These are phyloP conservation scores for Magnaporthiopsis incrustans DNA, from an alignment of 2,329 filamentous ascomycete species.

Conservation along the genomic window DNA sequence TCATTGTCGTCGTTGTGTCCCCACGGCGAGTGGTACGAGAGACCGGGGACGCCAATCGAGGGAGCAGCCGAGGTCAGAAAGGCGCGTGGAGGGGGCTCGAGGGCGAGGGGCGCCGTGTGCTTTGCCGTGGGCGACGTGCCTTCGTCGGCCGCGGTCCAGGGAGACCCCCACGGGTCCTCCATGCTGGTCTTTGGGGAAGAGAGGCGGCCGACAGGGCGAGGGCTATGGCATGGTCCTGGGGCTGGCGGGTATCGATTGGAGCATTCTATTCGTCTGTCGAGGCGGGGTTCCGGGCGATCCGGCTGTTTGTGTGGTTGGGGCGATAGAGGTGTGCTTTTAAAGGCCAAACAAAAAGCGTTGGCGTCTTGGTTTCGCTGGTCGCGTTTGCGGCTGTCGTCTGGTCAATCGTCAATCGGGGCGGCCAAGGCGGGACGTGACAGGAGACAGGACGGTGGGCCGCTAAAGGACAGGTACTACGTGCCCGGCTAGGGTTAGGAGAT, in stretches of 20 bases:
- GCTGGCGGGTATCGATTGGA: not conserved
- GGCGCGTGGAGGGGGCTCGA: conserved; percentile 34
- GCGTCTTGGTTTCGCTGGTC: too few relatives aligned
- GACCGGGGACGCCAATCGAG: conserved; percentile 20
- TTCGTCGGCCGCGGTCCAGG: conserved; percentile 38
- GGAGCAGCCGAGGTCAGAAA: conserved; percentile 27
- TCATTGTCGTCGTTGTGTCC: conserved; percentile 27
- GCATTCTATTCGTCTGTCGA: not conserved
- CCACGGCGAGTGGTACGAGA: conserved; percentile 30
- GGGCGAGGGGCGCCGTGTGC: conserved; percentile 24
- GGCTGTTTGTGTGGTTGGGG: too few relatives aligned
- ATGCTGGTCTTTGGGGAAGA: conserved; percentile 25
- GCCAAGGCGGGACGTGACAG: too few relatives aligned
- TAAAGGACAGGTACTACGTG: too few relatives aligned
- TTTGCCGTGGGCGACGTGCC: conserved; percentile 22
- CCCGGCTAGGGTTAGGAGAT: too few relatives aligned
- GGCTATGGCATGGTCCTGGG: conserved; percentile 4
- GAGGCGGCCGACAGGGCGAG: not conserved
- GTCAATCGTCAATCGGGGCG: too few relatives aligned
- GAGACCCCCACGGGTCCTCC: conserved; percentile 58
- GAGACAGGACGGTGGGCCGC: too few relatives aligned
- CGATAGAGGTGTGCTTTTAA: too few relatives aligned
- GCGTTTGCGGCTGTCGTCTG: too few relatives aligned
- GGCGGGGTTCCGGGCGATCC: too few relatives aligned
- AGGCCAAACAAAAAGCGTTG: too few relatives aligned